Conservation (phyloP, 2,329 filamentous ascomycete genomes). For the Monosporascus sp. region DNA sequence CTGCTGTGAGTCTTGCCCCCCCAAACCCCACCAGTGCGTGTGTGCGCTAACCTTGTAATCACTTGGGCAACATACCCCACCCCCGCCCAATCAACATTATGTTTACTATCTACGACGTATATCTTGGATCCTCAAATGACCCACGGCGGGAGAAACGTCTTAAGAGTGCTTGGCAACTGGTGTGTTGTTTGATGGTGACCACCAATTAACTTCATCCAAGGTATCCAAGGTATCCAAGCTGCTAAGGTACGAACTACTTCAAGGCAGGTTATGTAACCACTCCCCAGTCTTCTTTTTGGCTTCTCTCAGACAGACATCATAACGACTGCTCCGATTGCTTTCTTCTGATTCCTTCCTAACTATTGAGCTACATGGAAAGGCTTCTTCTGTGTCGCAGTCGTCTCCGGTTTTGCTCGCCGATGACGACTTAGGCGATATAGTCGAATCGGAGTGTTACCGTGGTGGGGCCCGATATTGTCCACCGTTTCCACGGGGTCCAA, state of each 20-base stretch:
- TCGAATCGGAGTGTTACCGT: neutral
- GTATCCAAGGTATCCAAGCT: neutral
- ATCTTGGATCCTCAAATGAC: neutral
- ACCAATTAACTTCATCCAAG: neutral
- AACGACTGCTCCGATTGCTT: too few relatives aligned
- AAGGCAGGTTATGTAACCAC: too few relatives aligned
- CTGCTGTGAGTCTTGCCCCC: too few relatives aligned
- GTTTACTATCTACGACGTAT: neutral
- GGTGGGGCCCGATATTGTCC: neutral
- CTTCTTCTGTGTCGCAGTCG: neutral
- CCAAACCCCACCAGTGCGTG: too few relatives aligned
- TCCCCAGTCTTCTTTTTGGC: too few relatives aligned
- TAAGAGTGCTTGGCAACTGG: neutral
- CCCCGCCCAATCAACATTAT: neutral
- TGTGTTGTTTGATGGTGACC: too few relatives aligned
- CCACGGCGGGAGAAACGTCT: neutral
- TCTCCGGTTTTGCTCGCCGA: neutral
- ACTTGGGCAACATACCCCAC: neutral
- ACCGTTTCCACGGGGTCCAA: neutral
- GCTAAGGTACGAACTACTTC: too few relatives aligned
- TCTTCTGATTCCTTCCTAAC: too few relatives aligned
- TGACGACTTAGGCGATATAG: neutral
- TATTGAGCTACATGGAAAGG: too few relatives aligned
- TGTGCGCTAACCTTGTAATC: neutral
- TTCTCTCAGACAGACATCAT: too few relatives aligned